phyloP scores from a whole-genome alignment of 345 rosid genomes.

The Laguncularia racemosa region DNA sequence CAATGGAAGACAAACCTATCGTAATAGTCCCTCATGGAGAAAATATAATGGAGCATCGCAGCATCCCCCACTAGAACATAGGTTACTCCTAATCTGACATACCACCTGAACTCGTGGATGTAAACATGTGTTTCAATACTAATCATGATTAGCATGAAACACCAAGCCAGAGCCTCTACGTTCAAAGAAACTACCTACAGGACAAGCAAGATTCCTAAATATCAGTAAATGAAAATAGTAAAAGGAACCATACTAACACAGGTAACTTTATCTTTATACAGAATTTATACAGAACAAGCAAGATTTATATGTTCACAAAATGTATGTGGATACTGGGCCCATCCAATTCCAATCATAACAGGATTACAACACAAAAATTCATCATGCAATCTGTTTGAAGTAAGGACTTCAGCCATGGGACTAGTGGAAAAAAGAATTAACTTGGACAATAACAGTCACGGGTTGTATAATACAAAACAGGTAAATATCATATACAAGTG shows the following conservation, averaged over 20 bases:
- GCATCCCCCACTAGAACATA: slow-evolving; percentile 84
- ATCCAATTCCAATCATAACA: too few species aligned
- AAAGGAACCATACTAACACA: neutral
- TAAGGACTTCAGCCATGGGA: too few species aligned
- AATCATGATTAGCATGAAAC: slow-evolving; percentile 64
- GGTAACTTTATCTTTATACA: too few species aligned
- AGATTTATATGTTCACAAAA: too few species aligned
- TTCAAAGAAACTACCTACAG: slow-evolving; percentile 57
- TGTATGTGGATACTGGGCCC: too few species aligned
- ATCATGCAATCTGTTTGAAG: too few species aligned
- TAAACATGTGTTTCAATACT: slow-evolving; percentile 60
- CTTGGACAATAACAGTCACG: too few species aligned
- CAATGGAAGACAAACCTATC: slow-evolving; percentile 33
- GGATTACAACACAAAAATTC: too few species aligned
- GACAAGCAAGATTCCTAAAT: slow-evolving; percentile 5
- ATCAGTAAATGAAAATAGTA: neutral
- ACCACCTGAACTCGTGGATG: slow-evolving; percentile 71
- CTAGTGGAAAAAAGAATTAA: too few species aligned
- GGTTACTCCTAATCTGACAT: slow-evolving; percentile 68
- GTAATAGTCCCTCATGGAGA: slow-evolving; percentile 42
- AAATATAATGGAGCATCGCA: slow-evolving; percentile 66
- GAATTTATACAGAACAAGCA: too few species aligned
- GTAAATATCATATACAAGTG: too few species aligned
- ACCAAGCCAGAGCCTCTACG: slow-evolving; percentile 74
- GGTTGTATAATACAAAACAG: too few species aligned